Percentiles rank a stretch among this genome's conserved stretches.
Evolutionary conservation across 495 filamentous ascomycete genomes (phyloP).

Genomic region (Neurospora sp.): DNA sequence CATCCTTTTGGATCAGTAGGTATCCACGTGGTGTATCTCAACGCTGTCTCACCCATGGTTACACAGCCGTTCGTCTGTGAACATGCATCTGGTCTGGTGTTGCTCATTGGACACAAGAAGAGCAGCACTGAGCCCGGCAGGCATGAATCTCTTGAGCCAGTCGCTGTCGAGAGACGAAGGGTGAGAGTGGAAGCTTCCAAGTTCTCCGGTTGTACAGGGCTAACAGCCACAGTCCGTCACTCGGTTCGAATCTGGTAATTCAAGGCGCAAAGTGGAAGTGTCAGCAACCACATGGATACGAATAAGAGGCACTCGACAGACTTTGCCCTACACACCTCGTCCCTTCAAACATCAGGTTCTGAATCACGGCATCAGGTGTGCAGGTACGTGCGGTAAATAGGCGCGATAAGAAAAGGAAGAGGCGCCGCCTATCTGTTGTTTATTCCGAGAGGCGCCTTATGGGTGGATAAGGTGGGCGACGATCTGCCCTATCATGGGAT

Average conservation of each 20-base stretch:
- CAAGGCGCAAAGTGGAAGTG: not conserved
- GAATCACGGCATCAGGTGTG: not conserved
- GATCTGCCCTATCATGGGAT: not conserved
- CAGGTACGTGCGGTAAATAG: not conserved
- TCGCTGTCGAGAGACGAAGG: not conserved
- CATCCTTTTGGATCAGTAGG: not conserved
- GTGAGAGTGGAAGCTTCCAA: not conserved
- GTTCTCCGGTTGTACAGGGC: not conserved
- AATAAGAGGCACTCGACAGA: not conserved
- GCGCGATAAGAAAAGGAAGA: not conserved
- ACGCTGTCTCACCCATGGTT: not conserved
- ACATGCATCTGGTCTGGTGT: not conserved
- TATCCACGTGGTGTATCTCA: not conserved
- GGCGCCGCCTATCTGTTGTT: not conserved
- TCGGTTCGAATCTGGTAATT: not conserved
- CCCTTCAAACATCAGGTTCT: not conserved
- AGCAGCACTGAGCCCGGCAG: not conserved
- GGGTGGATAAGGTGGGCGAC: not conserved
- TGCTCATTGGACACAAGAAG: not conserved
- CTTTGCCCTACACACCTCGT: not conserved
- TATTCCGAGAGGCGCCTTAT: not conserved
- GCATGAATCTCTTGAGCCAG: not conserved
- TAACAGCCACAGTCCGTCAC: not conserved
- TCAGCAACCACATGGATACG: not conserved
- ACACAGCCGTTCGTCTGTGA: not conserved